Base-by-base conservation (phyloP, 208 protist genomes). In the Trypanosoma congolense region DNA sequence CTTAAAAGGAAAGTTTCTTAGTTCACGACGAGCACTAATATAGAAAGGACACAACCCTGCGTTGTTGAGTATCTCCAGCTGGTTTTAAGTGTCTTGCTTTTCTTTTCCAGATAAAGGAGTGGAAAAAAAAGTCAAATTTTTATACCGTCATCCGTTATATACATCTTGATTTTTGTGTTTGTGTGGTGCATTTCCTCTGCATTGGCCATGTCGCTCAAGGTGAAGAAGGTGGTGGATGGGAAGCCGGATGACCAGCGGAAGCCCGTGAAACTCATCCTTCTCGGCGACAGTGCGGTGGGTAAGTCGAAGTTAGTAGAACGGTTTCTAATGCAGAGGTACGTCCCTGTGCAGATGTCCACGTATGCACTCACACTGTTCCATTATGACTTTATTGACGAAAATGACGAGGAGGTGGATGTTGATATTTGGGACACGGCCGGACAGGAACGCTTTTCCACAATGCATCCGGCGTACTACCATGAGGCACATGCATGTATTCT, bases 401-500 rank as follows among this genome's bases (percentile, higher is more conserved):
- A 83, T 18, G 85, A 73, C 16, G 76, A 93, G 63, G 73, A 61
- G 22, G 69, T 92, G 19, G 76, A 95, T 56, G 65, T 95, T 59
- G 86, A 96, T 43, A 81, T 96, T 38, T 96, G 88, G 90, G 91
- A 96, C 65, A 97, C 91, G 5, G 93, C 93, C 8, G 91, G 91
- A 1, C 91, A 96, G 68, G 91, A 97, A 63, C 79, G 92, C 29
- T 97, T 96, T 46, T 73, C 88, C 45, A 90, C 77, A 24, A 92
- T 97, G 75, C 95, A 97, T 66, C 90, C 89, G 0, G 90, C 89
- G n/a, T 98, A 98, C 69, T 98, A 98, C 70, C 82, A 97, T 75
- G 75, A 87, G 38, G 92, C 95, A 8, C 90, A 97, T 60, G 76
- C 80, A 6, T 97, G 92, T 55, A 92, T 97, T 57, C 63, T 97